Evolutionary conservation across 768 basidiomycete species (phyloP), one percentile per base, ranked within the genome.

Genomic region (Aureoboletus auriporus): DNA sequence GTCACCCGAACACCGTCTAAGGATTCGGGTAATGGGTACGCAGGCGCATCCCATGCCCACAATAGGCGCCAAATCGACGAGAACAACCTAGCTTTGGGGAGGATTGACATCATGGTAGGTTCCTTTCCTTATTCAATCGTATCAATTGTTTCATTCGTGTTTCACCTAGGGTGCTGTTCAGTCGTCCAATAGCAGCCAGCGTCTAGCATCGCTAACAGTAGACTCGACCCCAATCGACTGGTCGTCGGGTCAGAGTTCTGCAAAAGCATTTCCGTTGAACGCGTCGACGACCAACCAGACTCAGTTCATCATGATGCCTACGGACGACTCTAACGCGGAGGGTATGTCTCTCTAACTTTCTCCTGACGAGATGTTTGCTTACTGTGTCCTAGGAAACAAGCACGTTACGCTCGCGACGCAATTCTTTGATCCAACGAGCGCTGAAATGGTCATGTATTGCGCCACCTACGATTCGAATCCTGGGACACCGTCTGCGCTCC

Each of bases 391-490:
- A 56, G 51, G 51, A 52, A 13, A 57, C 23, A 58, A 59, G 50
- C 56, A 54, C 12, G 80, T 84, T 28, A 63, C 60, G 3, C 63
- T 88, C 17, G 69, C 71, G 51, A 58, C 74, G 27, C 66, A 71
- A 4, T 65, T 82, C 46, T 75, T 74, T 51, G 65, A 75, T 47
- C 64, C 71, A 20, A 50, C 42, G 8, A 56, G 48, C 10, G 75
- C 71, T 0, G 44, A 57, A 20, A 67, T 70, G 56, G 63, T 69
- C 47, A 60, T 67, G 20, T 80, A 72, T 58, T 89, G 86, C 51
- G 80, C 77, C 6, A 86, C 83, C 5, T 86, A 77, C 59, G 71
- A 85, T 53, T 71, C 80, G 4, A 66, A 71, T 27, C 82, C 83
- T 2, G 47, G 68, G 5, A 55, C 63, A 2, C 70, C 77, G 3